Evolutionary conservation across 352 stramenopile species (phyloP), one percentile per base, ranked within the genome.

Genomic region (Phytophthora hybrid): DNA sequence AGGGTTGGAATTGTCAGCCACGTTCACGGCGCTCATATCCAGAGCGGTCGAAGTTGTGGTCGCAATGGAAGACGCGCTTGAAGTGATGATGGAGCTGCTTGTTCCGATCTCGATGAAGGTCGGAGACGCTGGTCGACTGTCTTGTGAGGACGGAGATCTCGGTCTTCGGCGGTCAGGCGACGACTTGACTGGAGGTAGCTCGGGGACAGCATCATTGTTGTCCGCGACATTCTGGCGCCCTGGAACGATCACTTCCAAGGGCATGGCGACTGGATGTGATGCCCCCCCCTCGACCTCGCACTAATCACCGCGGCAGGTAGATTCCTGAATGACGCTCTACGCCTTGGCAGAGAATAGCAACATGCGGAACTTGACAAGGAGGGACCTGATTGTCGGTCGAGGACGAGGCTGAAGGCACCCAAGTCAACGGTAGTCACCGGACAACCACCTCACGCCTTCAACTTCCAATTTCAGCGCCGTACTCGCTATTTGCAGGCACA

Each of bases 401-500:
- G 69, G 69, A 80, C 73, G 69, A 77, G 58, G 64, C 55, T 70
- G 68, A 79, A 70, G 68, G 54, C 53, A 46, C 32, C 44, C 32
- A 60, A 61, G 74, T 78, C 71, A 78, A 75, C 66, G 71, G 66
- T 62, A 75, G 71, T 78, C 71, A 78, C 67, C 61, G 67, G 71
- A 61, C 46, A 78, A 69, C 21, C 66, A 66, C 47, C 18, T 55
- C 55, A 54, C 41, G 44, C 13, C 70, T 66, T 75, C 26, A 72
- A 64, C 52, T 61, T 71, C 59, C 39, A 76, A 63, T 76, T 76
- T 73, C 61, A 67, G 67, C 62, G 11, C 21, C 14, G 21, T n/a
- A 29, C 44, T 57, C 21, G 51, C 69, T 74, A 74, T 74, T 78
- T 74, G 47, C 59, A 77, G 65, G 37, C 52, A 29, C 23, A n/a